Evolutionary conservation across 768 basidiomycete genomes (phyloP), one percentile per base, ranked within the genome.

Genomic region (Boletus tomentosulus): DNA sequence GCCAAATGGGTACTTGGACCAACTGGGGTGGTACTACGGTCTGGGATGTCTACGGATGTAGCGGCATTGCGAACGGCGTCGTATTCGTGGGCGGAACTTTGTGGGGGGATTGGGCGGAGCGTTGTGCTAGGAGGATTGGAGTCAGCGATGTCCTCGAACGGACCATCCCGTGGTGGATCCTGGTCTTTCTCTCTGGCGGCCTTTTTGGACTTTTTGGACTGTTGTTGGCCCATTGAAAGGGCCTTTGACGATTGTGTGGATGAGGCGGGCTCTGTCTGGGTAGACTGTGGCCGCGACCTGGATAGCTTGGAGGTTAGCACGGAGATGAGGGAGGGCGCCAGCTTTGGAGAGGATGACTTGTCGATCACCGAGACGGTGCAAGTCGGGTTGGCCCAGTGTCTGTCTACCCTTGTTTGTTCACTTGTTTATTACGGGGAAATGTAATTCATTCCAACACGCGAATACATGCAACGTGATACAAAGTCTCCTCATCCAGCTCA

Each of bases 311-410:
- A 84, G 57, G 86, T 78, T 58, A 91, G 80, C 41, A 83, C 86
- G 66, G 88, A 86, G 67, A 91, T 77, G 46, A 91, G 79, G 66
- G 87, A 85, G 45, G 87, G 87, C 74, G 89, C 89, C 89, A 91
- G 87, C 69, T 79, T 79, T 89, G 76, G 54, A 63, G 49, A 61
- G 52, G 63, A 19, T 54, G 62, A 57, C 60, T 27, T 61, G 59
- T 67, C 67, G 60, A 60, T 61, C 63, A 67, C 58, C 45, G 52
- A 60, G 57, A 59, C 58, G 57, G 60, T 61, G 58, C 59, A 46
- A 46, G 65, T 69, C 57, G 64, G 58, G 64, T 53, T 55, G 55
- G 30, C 19, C 19, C 19, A 19, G 31, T n/a, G 62, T 62, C 65
- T 66, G 67, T 62, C 62, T 66, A 55, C 53, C 25, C 46, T 70